Conservation (phyloP, 768 basidiomycete species). For the Kwoniella dejecticola region DNA sequence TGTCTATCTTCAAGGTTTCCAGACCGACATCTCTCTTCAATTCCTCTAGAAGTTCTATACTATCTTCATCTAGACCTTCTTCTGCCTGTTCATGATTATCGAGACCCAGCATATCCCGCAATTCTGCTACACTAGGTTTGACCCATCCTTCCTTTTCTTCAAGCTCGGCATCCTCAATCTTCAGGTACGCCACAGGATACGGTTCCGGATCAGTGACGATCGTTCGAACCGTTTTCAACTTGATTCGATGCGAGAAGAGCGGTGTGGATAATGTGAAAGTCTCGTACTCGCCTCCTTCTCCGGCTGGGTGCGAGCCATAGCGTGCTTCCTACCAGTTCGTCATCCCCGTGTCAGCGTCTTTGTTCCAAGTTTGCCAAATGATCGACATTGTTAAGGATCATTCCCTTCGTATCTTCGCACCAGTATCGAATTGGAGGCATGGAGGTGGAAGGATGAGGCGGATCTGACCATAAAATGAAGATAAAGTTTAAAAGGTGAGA, state of each 20-base stretch:
- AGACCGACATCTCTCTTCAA: not conserved
- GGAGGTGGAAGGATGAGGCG: too few species aligned
- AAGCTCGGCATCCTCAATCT: constrained; percentile 70
- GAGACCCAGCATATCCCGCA: constrained; percentile 45
- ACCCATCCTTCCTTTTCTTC: constrained; percentile 60
- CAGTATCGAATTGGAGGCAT: too few species aligned
- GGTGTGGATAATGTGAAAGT: constrained; percentile 87
- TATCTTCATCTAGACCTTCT: constrained; percentile 59
- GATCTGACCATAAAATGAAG: too few species aligned
- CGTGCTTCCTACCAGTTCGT: constrained; percentile 67
- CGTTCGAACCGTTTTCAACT: constrained; percentile 68
- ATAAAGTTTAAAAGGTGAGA: too few species aligned
- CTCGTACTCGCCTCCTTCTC: constrained; percentile 98
- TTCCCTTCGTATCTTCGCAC: not conserved
- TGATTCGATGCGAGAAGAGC: constrained; percentile 75
- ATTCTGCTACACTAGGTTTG: constrained; percentile 29
- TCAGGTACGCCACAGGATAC: constrained; percentile 87
- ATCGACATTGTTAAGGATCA: too few species aligned
- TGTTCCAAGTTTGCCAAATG: too few species aligned
- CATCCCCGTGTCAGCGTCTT: too few species aligned
- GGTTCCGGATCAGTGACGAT: constrained; percentile 64
- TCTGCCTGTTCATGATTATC: constrained; percentile 11
- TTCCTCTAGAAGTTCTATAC: constrained; percentile 22
- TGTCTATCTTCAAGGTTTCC: too few species aligned
- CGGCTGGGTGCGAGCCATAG: constrained; percentile 91